A percentile compares a stretch with the other conserved stretches of the same genome.
Evolutionary conservation across 2,329 filamentous ascomycete species (phyloP).

Genomic region (Clonostachys sp.): DNA sequence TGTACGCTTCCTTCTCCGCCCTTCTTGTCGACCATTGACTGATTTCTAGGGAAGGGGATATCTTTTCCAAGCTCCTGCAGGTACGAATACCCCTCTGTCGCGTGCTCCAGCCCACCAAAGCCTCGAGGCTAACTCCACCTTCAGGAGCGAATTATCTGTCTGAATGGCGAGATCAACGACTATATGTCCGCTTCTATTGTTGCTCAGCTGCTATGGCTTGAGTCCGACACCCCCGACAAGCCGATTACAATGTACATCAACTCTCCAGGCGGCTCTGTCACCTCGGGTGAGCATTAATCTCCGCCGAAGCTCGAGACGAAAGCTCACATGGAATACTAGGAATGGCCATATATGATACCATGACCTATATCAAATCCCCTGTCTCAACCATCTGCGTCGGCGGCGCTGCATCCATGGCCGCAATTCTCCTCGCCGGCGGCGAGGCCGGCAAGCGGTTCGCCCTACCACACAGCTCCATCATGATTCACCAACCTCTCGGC

Average conservation of each 20-base stretch:
- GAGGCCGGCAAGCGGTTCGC: constrained; percentile 80
- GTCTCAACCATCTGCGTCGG: constrained; percentile 95
- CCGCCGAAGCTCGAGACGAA: neutral
- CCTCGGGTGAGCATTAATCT: constrained; percentile 43
- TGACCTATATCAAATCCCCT: constrained; percentile 91
- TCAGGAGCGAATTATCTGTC: constrained; percentile 86
- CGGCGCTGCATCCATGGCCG: constrained; percentile 93
- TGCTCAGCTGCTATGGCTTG: constrained; percentile 93
- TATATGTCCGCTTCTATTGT: constrained; percentile 89
- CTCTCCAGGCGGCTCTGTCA: constrained; percentile 89
- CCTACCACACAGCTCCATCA: constrained; percentile 88
- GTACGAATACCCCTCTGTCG: constrained; percentile 29
- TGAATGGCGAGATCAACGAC: constrained; percentile 90
- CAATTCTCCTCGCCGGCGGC: constrained; percentile 81
- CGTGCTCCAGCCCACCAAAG: neutral
- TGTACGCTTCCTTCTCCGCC: constrained; percentile 42
- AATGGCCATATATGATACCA: constrained; percentile 95
- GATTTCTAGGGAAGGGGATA: constrained; percentile 54
- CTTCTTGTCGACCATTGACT: no score
- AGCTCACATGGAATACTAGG: constrained; percentile 24
- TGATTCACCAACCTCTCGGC: constrained; percentile 94
- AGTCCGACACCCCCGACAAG: constrained; percentile 92
- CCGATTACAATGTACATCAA: constrained; percentile 98
- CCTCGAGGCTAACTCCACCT: constrained; percentile 5
- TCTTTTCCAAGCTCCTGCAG: constrained; percentile 76